Conservation (phyloP, 768 basidiomycete genomes). For the Phaeotremella fagi region DNA sequence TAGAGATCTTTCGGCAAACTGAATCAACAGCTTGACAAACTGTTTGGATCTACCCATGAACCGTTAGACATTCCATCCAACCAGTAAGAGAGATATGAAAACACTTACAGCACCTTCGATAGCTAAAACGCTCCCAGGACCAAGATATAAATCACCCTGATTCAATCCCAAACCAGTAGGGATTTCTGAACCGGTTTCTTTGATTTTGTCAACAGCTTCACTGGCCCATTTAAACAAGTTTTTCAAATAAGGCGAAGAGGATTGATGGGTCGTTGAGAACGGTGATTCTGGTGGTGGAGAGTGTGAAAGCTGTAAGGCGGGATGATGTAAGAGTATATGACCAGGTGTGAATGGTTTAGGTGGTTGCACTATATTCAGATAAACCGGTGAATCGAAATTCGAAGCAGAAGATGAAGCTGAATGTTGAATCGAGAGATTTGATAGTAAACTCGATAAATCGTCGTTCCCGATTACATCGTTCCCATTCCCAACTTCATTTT, state of each 20-base stretch:
- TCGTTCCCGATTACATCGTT: slow-evolving; percentile 5
- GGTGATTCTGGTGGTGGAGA: slow-evolving; percentile 31
- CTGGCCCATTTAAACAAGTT: slow-evolving; percentile 39
- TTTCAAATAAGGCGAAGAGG: slow-evolving; percentile 30
- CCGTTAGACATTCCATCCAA: too few relatives aligned
- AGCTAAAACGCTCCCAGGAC: slow-evolving; percentile 45
- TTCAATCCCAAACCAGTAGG: slow-evolving; percentile 37
- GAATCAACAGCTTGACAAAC: slow-evolving; percentile 83
- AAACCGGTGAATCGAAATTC: not conserved
- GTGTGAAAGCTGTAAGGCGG: slow-evolving; percentile 39
- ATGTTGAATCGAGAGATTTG: slow-evolving; percentile 14
- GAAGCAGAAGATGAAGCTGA: too few relatives aligned
- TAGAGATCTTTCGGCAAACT: slow-evolving; percentile 50
- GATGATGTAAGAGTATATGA: slow-evolving; percentile 33
- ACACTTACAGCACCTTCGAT: slow-evolving; percentile 46
- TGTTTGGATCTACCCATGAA: slow-evolving; percentile 36
- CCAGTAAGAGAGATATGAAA: not conserved
- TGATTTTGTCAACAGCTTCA: slow-evolving; percentile 44
- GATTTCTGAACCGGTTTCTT: slow-evolving; percentile 40
- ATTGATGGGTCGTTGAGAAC: slow-evolving; percentile 12
- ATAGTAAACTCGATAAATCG: slow-evolving; percentile 30
- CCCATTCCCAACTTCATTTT: not conserved
- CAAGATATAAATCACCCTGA: slow-evolving; percentile 45
- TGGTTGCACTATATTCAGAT: slow-evolving; percentile 25
- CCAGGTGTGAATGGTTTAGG: slow-evolving; percentile 18